Conservation (phyloP, 2,329 filamentous ascomycete species). For the Aspergillus arachidicola region DNA sequence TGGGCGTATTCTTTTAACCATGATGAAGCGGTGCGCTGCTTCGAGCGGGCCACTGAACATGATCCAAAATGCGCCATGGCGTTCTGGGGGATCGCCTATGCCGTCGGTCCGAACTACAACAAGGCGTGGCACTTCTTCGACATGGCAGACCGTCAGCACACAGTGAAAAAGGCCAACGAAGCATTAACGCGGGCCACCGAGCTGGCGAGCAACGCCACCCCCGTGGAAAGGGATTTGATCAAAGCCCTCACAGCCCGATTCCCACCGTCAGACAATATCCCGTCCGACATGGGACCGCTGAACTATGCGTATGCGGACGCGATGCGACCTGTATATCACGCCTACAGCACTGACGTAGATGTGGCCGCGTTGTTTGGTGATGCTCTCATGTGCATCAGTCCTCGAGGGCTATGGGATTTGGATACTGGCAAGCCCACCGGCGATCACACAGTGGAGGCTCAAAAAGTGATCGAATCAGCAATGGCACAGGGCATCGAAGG, state of each 20-base stretch:
- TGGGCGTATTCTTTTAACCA: constrained; percentile 45
- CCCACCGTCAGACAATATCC: constrained; percentile 45
- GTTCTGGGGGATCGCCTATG: constrained; percentile 54
- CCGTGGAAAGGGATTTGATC: constrained; percentile 65
- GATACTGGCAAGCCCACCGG: constrained; percentile 55
- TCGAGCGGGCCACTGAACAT: constrained; percentile 26
- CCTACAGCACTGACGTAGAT: constrained; percentile 60
- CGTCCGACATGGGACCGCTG: constrained; percentile 53
- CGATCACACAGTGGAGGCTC: constrained; percentile 44
- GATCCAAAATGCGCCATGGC: constrained; percentile 38
- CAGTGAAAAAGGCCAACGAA: constrained; percentile 49
- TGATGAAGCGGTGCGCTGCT: constrained; percentile 34
- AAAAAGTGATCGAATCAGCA: constrained; percentile 61
- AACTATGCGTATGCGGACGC: constrained; percentile 62
- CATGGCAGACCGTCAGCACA: constrained; percentile 54
- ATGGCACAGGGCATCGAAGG: constrained; percentile 52
- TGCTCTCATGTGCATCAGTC: constrained; percentile 65
- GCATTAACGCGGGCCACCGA: constrained; percentile 47
- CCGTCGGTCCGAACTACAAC: constrained; percentile 74
- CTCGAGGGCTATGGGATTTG: constrained; percentile 65
- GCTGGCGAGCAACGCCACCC: constrained; percentile 38
- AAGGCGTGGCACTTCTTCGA: constrained; percentile 75
- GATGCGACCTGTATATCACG: constrained; percentile 56
- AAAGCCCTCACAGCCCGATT: constrained; percentile 49
- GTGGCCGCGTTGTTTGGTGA: constrained; percentile 64